Conservation (phyloP, 1,284 basidiomycete species). For the Boletus sp. region DNA sequence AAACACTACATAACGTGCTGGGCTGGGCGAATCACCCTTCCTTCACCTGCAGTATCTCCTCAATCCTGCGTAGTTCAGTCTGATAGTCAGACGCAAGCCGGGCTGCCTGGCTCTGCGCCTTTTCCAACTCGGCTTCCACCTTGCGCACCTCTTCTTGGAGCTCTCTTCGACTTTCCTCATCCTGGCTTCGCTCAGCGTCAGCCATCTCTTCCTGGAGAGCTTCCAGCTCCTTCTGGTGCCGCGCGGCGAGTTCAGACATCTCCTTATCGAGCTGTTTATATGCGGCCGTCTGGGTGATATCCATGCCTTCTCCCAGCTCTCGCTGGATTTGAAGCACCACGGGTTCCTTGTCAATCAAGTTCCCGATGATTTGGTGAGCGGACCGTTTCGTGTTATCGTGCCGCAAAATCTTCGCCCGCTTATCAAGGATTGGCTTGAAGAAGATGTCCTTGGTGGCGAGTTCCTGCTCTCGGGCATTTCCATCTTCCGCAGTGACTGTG, state of each 20-base stretch:
- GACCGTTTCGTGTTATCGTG: constrained; percentile 36
- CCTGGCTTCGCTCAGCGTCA: constrained; percentile 30
- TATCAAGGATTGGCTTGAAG: constrained; percentile 38
- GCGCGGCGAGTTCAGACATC: constrained; percentile 32
- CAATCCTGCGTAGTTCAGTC: constrained; percentile 33
- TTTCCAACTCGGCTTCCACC: constrained; percentile 28
- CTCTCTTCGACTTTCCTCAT: constrained; percentile 31
- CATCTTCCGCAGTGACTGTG: constrained; percentile 33
- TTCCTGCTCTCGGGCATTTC: constrained; percentile 34
- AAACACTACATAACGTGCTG: constrained; percentile 25
- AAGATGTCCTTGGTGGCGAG: constrained; percentile 39
- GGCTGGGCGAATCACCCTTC: constrained; percentile 22
- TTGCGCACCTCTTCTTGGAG: constrained; percentile 29
- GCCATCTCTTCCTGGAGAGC: constrained; percentile 27
- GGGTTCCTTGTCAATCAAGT: constrained; percentile 33
- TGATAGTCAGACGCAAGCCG: constrained; percentile 34
- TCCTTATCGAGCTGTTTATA: constrained; percentile 33
- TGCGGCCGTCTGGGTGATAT: constrained; percentile 37
- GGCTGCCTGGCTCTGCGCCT: constrained; percentile 29
- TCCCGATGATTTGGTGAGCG: constrained; percentile 35
- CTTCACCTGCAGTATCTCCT: constrained; percentile 32
- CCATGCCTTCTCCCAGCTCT: constrained; percentile 37
- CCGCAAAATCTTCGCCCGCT: constrained; percentile 36
- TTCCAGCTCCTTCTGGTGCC: constrained; percentile 38
- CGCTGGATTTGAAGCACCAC: constrained; percentile 39